Evolutionary conservation across 83 land plant genomes (phyloP).

Genomic region (Diphasiastrum complanatum): DNA sequence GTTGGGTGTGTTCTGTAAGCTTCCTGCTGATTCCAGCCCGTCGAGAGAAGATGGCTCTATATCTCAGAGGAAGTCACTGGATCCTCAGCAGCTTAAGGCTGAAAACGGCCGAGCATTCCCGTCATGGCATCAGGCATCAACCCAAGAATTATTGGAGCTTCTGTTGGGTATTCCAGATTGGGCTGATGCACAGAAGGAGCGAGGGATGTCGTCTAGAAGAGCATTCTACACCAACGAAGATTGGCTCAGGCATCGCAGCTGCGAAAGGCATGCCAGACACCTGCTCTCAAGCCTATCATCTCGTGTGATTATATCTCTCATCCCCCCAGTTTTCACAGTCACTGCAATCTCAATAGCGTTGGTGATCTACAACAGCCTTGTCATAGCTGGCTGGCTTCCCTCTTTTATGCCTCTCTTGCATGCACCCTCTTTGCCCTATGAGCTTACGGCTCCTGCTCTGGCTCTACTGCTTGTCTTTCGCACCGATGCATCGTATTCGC

Average conservation of each 20-base stretch:
- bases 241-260: slow-evolving; percentile 35
- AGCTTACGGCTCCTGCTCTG: slow-evolving; percentile 30
- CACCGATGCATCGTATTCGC: slow-evolving; percentile 31
- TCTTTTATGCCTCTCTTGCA: slow-evolving; percentile 29
- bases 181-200: slow-evolving; percentile 27
- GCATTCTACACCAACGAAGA: slow-evolving; percentile 31
- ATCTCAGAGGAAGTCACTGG: too few relatives aligned
- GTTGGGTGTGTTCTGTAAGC: too few relatives aligned
- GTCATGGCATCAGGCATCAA: too few relatives aligned
- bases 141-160: too few relatives aligned
- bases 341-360: slow-evolving; percentile 22
- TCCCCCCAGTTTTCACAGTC: slow-evolving; percentile 26
- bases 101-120: too few relatives aligned
- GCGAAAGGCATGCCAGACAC: slow-evolving; percentile 25
- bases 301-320: slow-evolving; percentile 22
- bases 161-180: slow-evolving; percentile 21
- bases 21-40: too few relatives aligned
- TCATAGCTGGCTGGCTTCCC: slow-evolving; percentile 10
- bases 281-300: slow-evolving; percentile 24
- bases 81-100: too few relatives aligned
- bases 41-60: too few relatives aligned
- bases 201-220: slow-evolving; percentile 13
- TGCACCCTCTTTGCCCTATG: slow-evolving; percentile 23
- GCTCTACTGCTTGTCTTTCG: slow-evolving; percentile 34
- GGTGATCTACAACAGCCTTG: slow-evolving; percentile 20